Percentiles rank a stretch among this genome's conserved stretches.
Conservation (phyloP, 441 rosid species). For the Adansonia grandidieri region DNA sequence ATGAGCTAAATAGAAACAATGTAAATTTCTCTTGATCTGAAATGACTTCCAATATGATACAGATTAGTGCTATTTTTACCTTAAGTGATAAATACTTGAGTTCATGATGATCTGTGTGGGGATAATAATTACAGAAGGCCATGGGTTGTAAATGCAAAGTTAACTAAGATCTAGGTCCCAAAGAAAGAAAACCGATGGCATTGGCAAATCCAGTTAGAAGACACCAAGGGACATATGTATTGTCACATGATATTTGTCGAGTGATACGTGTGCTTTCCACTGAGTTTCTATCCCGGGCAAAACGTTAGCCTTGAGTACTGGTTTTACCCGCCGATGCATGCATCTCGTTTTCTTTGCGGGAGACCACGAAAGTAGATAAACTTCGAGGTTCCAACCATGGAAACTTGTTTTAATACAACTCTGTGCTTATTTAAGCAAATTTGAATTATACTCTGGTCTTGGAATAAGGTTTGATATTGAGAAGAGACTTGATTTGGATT, state of each 20-base stretch:
- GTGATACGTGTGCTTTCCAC: not conserved
- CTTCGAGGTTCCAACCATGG: too few species aligned
- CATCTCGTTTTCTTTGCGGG: not conserved
- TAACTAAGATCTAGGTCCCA: not conserved
- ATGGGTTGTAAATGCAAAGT: not conserved
- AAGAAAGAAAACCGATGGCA: not conserved
- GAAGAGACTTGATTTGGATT: too few species aligned
- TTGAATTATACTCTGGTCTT: too few species aligned
- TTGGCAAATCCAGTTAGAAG: not conserved
- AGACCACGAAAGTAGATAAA: not conserved
- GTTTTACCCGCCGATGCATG: too few species aligned
- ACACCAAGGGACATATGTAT: not conserved
- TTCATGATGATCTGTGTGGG: not conserved
- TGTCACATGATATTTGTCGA: not conserved
- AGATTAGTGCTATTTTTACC: too few species aligned
- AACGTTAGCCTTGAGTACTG: not conserved
- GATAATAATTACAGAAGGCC: not conserved
- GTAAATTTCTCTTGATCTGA: too few species aligned
- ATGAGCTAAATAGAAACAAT: too few species aligned
- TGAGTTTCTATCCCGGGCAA: not conserved
- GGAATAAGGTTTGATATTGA: too few species aligned
- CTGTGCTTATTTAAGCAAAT: too few species aligned
- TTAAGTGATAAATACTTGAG: too few species aligned
- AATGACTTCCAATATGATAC: too few species aligned
- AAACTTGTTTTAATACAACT: too few species aligned